Conservation (phyloP, 139 green algal genomes). For the Tetratostichococcus sp. region DNA sequence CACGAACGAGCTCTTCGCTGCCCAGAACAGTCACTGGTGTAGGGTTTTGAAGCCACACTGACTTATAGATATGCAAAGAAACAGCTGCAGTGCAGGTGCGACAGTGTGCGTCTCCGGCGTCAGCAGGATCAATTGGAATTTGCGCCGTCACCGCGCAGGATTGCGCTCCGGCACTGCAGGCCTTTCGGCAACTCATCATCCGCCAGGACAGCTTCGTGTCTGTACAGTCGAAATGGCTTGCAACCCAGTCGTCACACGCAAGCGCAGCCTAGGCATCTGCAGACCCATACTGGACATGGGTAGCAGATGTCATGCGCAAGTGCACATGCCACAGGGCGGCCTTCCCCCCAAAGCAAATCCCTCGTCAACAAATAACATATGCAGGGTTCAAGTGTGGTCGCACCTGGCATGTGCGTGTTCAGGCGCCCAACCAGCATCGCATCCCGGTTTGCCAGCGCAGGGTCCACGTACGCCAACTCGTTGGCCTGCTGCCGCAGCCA, state of each 20-base stretch:
- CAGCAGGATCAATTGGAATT: slow-evolving; percentile 1
- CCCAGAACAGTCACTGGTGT: too few relatives aligned
- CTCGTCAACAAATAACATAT: too few relatives aligned
- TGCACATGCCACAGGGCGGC: too few relatives aligned
- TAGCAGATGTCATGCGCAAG: too few relatives aligned
- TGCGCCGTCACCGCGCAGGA: background rate
- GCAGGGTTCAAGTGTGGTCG: too few relatives aligned
- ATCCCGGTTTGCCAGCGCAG: slow-evolving; percentile 73
- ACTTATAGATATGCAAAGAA: too few relatives aligned
- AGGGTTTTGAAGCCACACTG: too few relatives aligned
- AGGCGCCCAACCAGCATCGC: slow-evolving; percentile 75
- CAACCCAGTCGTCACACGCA: background rate
- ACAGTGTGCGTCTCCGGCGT: background rate
- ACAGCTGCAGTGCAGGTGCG: background rate
- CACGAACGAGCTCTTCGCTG: too few relatives aligned
- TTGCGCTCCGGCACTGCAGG: background rate
- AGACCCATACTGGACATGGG: too few relatives aligned
- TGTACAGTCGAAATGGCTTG: too few relatives aligned
- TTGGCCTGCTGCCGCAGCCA: slow-evolving; percentile 67
- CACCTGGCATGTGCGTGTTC: slow-evolving; percentile 58
- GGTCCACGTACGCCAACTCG: slow-evolving; percentile 82
- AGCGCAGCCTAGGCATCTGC: too few relatives aligned
- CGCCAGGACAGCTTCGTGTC: background rate
- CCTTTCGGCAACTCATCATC: background rate
- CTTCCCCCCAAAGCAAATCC: too few relatives aligned